These are phyloP conservation scores for Candida tropicalis DNA, from an alignment of 1,139 yeast species.

Conservation along the genomic window DNA sequence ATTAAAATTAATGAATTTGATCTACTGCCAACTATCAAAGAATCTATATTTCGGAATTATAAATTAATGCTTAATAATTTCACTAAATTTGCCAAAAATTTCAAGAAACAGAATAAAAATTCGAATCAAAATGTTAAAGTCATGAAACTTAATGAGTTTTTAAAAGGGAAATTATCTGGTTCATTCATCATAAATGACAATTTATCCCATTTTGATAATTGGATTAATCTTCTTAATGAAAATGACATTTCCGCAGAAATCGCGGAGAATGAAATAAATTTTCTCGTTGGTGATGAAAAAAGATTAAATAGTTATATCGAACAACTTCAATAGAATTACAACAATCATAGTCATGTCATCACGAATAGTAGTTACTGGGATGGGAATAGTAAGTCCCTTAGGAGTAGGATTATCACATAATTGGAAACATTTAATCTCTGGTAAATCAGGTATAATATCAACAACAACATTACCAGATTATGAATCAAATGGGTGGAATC, in stretches of 20 bases:
- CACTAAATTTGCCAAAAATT: slow-evolving; percentile 26
- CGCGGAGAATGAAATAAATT: slow-evolving; percentile 36
- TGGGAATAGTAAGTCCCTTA: slow-evolving; percentile 84
- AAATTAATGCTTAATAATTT: slow-evolving; percentile 30
- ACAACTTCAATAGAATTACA: slow-evolving; percentile 1
- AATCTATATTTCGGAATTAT: slow-evolving; percentile 25
- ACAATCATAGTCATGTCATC: slow-evolving; percentile 17
- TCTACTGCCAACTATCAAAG: slow-evolving; percentile 22
- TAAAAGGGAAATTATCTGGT: slow-evolving; percentile 3
- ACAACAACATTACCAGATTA: slow-evolving; percentile 53
- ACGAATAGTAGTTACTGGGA: slow-evolving; percentile 84
- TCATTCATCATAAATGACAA: slow-evolving; percentile 4
- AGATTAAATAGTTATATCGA: slow-evolving; percentile 32
- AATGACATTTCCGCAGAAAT: slow-evolving; percentile 24
- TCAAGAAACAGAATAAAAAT: slow-evolving; percentile 23
- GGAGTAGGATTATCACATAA: slow-evolving; percentile 65
- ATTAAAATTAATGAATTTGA: slow-evolving; percentile 19
- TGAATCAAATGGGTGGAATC: slow-evolving; percentile 45
- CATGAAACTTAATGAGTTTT: slow-evolving; percentile 26
- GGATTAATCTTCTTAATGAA: slow-evolving; percentile 32
- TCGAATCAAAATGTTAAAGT: slow-evolving; percentile 25
- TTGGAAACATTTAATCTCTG: slow-evolving; percentile 56
- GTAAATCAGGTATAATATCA: slow-evolving; percentile 59
- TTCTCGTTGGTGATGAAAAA: slow-evolving; percentile 47
- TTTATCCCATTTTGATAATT: slow-evolving; percentile 26